Conservation (phyloP, 345 rosid species). For the Ceriops zippeliana region DNA sequence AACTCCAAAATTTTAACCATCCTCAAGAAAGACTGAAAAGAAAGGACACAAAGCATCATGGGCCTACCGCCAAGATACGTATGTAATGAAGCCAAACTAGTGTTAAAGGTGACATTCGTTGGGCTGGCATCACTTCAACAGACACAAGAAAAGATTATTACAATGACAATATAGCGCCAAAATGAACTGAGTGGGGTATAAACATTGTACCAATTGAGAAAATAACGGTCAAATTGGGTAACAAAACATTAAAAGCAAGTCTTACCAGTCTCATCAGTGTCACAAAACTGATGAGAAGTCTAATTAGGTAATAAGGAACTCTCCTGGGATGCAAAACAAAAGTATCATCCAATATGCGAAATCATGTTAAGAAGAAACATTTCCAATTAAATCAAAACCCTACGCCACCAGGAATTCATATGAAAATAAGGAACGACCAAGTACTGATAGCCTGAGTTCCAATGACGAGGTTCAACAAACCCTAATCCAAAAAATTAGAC, state of each 20-base stretch:
- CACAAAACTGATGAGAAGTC: background rate
- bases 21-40: background rate
- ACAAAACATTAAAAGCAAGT: too few species aligned
- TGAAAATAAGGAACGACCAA: background rate
- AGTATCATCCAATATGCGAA: too few species aligned
- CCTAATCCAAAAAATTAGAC: background rate
- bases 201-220: background rate
- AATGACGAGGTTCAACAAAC: background rate
- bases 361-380: background rate
- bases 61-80: constrained; percentile 86
- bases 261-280: too few species aligned
- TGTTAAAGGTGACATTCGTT: constrained; percentile 55
- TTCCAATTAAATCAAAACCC: background rate
- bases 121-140: constrained; percentile 26
- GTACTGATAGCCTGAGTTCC: background rate
- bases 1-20: background rate
- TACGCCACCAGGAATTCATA: background rate
- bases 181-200: background rate
- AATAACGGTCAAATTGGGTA: too few species aligned
- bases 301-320: background rate
- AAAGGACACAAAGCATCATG: background rate
- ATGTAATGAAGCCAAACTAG: constrained; percentile 78
- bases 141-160: constrained; percentile 5
- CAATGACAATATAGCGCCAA: constrained; percentile 4
- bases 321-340: background rate